These are phyloP conservation scores for Letharia lupina DNA, from an alignment of 495 filamentous ascomycete genomes.

Conservation along the genomic window DNA sequence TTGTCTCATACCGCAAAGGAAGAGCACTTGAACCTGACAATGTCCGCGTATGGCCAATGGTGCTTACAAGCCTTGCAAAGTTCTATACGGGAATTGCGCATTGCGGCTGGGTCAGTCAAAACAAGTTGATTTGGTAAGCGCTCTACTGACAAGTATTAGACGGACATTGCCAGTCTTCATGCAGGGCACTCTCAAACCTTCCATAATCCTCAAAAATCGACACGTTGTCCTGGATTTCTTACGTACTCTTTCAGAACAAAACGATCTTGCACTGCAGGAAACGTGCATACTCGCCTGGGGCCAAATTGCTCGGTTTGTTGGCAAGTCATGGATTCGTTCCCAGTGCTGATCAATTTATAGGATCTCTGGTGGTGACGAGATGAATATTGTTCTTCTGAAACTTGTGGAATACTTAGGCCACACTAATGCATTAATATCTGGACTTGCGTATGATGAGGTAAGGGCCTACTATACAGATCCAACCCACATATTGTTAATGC, in stretches of 20 bases:
- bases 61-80: conserved; percentile 73
- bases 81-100: conserved; percentile 74
- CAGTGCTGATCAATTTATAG: conserved; percentile 30
- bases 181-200: conserved; percentile 36
- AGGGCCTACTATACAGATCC: conserved; percentile 20
- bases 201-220: conserved; percentile 54
- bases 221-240: conserved; percentile 59
- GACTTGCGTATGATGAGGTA: conserved; percentile 74
- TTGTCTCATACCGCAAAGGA: conserved; percentile 51
- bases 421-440: conserved; percentile 67
- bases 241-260: conserved; percentile 57
- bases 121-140: neutral
- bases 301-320: conserved; percentile 58
- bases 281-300: conserved; percentile 79
- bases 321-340: conserved; percentile 3
- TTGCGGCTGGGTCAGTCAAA: conserved; percentile 58
- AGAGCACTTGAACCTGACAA: conserved; percentile 55
- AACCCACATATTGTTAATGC: conserved; percentile 16
- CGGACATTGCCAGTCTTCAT: conserved; percentile 60
- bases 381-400: conserved; percentile 74
- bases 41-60: conserved; percentile 62
- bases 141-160: conserved; percentile 39
- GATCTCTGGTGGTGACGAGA: conserved; percentile 61
- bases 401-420: conserved; percentile 83
- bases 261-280: conserved; percentile 59